Conservation (phyloP, 495 filamentous ascomycete species). For the Aspergillus steynii region DNA sequence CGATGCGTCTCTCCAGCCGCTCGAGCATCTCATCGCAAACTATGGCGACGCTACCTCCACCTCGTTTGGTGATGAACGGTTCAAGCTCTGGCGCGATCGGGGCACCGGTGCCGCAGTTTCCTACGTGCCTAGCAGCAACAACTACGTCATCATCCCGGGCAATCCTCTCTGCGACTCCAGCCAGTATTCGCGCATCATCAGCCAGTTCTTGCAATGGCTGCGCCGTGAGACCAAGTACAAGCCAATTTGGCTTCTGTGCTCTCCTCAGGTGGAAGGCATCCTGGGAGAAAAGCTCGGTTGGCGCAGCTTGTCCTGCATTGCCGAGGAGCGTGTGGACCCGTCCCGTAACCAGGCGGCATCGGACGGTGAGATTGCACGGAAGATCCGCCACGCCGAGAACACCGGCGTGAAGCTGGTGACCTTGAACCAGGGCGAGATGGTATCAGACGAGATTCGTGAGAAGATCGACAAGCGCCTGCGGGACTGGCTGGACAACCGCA, state of each 20-base stretch:
- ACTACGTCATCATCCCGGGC: conserved; percentile 76
- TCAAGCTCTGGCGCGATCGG: conserved; percentile 77
- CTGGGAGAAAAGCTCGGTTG: conserved; percentile 75
- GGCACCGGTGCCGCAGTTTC: conserved; percentile 76
- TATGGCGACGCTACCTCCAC: conserved; percentile 89
- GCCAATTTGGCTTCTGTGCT: conserved; percentile 79
- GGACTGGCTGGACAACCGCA: conserved; percentile 77
- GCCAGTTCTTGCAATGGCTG: conserved; percentile 69
- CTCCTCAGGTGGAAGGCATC: conserved; percentile 66
- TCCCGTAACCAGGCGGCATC: conserved; percentile 51
- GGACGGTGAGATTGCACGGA: conserved; percentile 63
- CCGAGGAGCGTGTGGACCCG: conserved; percentile 77
- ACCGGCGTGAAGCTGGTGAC: conserved; percentile 75
- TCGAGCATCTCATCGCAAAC: conserved; percentile 83
- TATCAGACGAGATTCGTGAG: conserved; percentile 60
- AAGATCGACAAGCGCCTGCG: conserved; percentile 69
- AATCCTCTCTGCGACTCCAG: conserved; percentile 74
- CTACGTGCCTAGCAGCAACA: conserved; percentile 69
- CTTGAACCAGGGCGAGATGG: conserved; percentile 57
- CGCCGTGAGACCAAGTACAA: conserved; percentile 70
- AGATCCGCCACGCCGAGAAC: conserved; percentile 74
- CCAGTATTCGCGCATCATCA: conserved; percentile 70
- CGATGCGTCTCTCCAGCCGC: conserved; percentile 59
- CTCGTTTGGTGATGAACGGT: conserved; percentile 81
- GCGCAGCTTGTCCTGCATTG: conserved; percentile 80